A percentile compares a stretch with the other conserved stretches of the same genome.
These are phyloP conservation scores for Crucibulum laeve DNA, from an alignment of 768 basidiomycete species.

Conservation along the genomic window DNA sequence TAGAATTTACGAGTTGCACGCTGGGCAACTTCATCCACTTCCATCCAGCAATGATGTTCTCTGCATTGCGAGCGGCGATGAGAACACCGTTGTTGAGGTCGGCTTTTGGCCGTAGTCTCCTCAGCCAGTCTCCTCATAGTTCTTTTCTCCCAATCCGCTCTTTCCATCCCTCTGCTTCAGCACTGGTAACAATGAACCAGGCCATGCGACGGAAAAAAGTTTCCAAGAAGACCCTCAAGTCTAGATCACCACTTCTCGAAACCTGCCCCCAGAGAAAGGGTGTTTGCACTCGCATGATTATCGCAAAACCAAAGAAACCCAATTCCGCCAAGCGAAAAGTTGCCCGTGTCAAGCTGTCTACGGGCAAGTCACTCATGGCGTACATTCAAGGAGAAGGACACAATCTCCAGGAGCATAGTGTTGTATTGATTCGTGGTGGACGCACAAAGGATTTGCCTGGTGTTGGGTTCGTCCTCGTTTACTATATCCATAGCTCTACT, in stretches of 20 bases:
- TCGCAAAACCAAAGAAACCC: slow-evolving; percentile 91
- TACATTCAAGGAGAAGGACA: slow-evolving; percentile 98
- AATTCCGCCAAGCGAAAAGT: slow-evolving; percentile 99
- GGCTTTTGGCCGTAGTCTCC: slow-evolving; percentile 13
- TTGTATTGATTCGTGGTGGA: slow-evolving; percentile 92
- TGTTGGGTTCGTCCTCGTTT: slow-evolving; percentile 65
- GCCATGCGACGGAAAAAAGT: slow-evolving; percentile 76
- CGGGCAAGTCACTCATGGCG: slow-evolving; percentile 84
- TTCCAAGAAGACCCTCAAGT: slow-evolving; percentile 39
- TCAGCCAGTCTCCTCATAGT: slow-evolving; percentile 5
- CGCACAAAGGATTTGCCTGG: slow-evolving; percentile 97
- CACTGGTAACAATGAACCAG: slow-evolving; percentile 77
- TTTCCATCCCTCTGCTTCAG: slow-evolving; percentile 61
- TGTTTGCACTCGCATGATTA: slow-evolving; percentile 79
- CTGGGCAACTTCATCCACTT: not conserved
- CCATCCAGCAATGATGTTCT: slow-evolving; percentile 30
- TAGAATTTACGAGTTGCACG: too few species aligned
- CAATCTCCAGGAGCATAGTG: slow-evolving; percentile 96
- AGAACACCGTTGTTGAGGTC: slow-evolving; percentile 24
- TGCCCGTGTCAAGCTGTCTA: slow-evolving; percentile 87
- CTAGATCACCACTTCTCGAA: slow-evolving; percentile 79
- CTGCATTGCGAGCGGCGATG: slow-evolving; percentile 28
- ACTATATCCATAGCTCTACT: not conserved
- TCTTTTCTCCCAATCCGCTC: slow-evolving; percentile 32
- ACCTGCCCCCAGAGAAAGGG: slow-evolving; percentile 85